Conservation (phyloP, 2,329 filamentous ascomycete species). For the Microdochium paspali region DNA sequence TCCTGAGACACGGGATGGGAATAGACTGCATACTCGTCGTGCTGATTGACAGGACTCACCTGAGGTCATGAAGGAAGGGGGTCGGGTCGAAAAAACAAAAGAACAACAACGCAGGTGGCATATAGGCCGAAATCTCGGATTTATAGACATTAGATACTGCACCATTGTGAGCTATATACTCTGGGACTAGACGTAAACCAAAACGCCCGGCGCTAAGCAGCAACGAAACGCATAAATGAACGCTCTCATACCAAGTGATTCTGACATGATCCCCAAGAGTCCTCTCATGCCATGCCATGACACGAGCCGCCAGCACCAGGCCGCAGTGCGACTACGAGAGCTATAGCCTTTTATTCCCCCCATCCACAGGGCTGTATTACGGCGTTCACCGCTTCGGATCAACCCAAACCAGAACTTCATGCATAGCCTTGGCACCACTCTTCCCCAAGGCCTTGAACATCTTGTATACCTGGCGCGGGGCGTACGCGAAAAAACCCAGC, state of each 20-base stretch:
- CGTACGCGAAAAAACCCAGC: conserved; percentile 19
- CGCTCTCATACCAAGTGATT: too few species aligned
- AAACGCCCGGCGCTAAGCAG: too few species aligned
- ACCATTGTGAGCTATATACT: too few species aligned
- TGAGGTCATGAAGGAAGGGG: too few species aligned
- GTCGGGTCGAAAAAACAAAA: neutral
- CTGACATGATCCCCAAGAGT: too few species aligned
- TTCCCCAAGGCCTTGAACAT: conserved; percentile 19
- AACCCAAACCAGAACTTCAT: conserved; percentile 25
- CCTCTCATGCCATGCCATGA: neutral
- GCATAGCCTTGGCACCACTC: conserved; percentile 18
- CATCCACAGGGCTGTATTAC: too few species aligned
- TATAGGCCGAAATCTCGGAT: too few species aligned
- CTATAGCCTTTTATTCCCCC: neutral
- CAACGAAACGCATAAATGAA: too few species aligned
- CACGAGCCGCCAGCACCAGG: neutral
- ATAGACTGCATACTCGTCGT: too few species aligned
- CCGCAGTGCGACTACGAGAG: neutral
- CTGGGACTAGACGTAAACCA: too few species aligned
- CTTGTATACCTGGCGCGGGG: conserved; percentile 21
- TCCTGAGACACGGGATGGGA: too few species aligned
- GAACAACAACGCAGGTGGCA: neutral
- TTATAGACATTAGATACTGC: too few species aligned
- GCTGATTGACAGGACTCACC: neutral
- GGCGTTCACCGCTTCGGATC: conserved; percentile 24